Percentiles rank a stretch among this genome's conserved stretches.
phyloP scores from a whole-genome alignment of 2,329 filamentous ascomycete genomes.

The Polychaeton citri region DNA sequence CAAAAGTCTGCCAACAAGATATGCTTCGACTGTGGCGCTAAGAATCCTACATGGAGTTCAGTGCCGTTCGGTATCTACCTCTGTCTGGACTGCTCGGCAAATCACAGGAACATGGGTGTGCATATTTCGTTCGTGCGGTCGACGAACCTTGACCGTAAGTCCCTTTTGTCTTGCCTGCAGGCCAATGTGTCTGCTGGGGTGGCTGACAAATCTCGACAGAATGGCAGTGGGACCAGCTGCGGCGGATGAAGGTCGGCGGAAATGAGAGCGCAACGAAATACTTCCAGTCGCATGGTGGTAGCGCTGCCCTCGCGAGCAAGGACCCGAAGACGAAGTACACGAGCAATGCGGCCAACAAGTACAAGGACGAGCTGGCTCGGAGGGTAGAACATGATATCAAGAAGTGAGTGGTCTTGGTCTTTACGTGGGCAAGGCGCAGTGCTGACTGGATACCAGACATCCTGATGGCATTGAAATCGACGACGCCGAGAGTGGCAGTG shows the following conservation, averaged over 20 bases:
- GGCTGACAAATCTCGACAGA: conserved; percentile 18
- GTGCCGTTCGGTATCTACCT: conserved; percentile 96
- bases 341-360: conserved; percentile 84
- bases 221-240: conserved; percentile 98
- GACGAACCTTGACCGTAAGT: conserved; percentile 92
- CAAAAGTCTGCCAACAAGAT: conserved; percentile 92
- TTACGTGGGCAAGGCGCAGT: neutral
- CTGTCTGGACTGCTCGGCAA: conserved; percentile 92
- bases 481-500: conserved; percentile 49
- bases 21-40: conserved; percentile 96
- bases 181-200: conserved; percentile 8
- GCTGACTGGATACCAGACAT: conserved; percentile 43
- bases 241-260: conserved; percentile 94
- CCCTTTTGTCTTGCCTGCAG: conserved; percentile 11
- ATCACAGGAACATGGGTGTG: conserved; percentile 93
- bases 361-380: conserved; percentile 91
- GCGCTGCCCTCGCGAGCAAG: conserved; percentile 87
- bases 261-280: conserved; percentile 98
- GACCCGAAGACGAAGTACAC: conserved; percentile 96
- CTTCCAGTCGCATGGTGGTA: conserved; percentile 93
- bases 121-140: conserved; percentile 99
- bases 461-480: conserved; percentile 76
- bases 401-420: conserved; percentile 46
- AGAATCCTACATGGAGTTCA: conserved; percentile 97
- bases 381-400: conserved; percentile 70